Percentiles rank a stretch among this genome's conserved stretches.
Evolutionary conservation across 2,329 filamentous ascomycete genomes (phyloP).

Genomic region (Laburnicola sp.): DNA sequence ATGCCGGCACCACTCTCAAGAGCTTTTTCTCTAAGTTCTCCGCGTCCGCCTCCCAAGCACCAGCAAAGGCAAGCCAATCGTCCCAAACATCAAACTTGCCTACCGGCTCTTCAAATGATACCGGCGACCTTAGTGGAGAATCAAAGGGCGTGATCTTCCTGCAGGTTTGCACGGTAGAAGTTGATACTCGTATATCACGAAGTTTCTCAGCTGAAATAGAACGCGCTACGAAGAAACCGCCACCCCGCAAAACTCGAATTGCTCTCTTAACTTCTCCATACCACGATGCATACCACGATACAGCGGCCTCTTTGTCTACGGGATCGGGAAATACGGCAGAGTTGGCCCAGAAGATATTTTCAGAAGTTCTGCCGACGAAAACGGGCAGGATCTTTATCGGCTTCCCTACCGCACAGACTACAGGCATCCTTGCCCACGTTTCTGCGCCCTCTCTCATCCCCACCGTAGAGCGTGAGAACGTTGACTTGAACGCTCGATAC

Average conservation of each 20-base stretch:
- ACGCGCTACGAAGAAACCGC: constrained; percentile 94
- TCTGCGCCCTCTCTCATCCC: constrained; percentile 96
- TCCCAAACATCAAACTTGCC: constrained; percentile 1
- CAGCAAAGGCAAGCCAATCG: constrained; percentile 26
- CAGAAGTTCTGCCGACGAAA: constrained; percentile 85
- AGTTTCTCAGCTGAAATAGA: constrained; percentile 84
- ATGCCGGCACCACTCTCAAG: constrained; percentile 41
- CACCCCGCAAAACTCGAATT: constrained; percentile 82
- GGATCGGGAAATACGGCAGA: constrained; percentile 54
- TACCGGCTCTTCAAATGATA: not conserved
- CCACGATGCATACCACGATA: constrained; percentile 84
- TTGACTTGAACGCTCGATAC: constrained; percentile 93
- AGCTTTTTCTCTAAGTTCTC: constrained; percentile 48
- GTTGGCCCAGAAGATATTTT: constrained; percentile 77
- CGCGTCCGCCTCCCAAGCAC: constrained; percentile 23
- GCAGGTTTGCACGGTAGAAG: constrained; percentile 79
- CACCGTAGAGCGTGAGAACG: constrained; percentile 94
- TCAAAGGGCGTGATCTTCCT: constrained; percentile 84
- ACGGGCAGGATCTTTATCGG: constrained; percentile 95
- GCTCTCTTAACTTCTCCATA: constrained; percentile 90
- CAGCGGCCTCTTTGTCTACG: constrained; percentile 63
- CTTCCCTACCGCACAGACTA: constrained; percentile 96
- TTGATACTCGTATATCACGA: constrained; percentile 73
- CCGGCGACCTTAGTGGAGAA: constrained; percentile 70
- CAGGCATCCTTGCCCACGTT: constrained; percentile 88